Evolutionary conservation across 306 rosid species (phyloP).

Genomic region (Alnus glutinosa): DNA sequence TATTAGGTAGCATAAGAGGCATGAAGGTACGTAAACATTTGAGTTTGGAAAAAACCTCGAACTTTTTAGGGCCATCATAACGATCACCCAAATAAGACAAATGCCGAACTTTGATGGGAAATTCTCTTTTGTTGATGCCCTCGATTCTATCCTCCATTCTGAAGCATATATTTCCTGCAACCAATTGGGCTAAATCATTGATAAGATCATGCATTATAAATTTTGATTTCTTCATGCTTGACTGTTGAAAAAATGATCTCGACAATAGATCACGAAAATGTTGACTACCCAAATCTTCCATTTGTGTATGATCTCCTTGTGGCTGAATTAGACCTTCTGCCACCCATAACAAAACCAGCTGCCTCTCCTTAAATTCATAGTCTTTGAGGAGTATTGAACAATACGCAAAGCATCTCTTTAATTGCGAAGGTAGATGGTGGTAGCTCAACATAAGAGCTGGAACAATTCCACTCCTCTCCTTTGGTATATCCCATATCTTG

Average conservation of each 20-base stretch:
- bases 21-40: conserved; percentile 67
- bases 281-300: neutral
- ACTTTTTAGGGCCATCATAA: neutral
- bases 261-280: neutral
- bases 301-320: neutral
- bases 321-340: neutral
- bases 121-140: neutral
- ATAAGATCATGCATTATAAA: conserved; percentile 1
- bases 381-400: conserved; percentile 10
- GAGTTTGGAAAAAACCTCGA: neutral
- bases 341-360: neutral
- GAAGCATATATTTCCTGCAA: too few species aligned
- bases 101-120: neutral
- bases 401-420: conserved; percentile 15
- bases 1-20: neutral
- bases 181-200: neutral
- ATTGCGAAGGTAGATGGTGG: neutral
- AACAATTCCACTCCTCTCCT: neutral
- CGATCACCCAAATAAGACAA: neutral
- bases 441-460: conserved; percentile 13
- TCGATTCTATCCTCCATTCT: fast-evolving
- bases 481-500: conserved; percentile 2
- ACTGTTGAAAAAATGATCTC: neutral
- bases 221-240: neutral
- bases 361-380: neutral